Conservation (phyloP, 2,329 filamentous ascomycete genomes). For the Magnaporthiopsis poae region DNA sequence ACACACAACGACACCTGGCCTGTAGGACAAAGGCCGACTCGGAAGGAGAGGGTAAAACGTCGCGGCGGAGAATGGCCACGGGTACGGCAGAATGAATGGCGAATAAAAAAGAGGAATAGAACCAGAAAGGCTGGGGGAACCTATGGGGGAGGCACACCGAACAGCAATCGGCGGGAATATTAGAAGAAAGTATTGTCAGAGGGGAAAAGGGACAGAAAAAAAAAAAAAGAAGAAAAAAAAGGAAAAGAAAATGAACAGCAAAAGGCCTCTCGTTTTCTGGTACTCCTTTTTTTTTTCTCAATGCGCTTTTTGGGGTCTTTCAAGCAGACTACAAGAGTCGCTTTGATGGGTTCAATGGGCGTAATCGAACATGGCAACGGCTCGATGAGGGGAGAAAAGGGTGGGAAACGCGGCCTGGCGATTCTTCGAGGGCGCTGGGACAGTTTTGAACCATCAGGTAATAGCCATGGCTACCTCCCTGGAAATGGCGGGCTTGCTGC, state of each 20-base stretch:
- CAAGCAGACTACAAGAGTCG: constrained; percentile 49
- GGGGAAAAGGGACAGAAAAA: constrained; percentile 1
- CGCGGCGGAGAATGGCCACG: constrained; percentile 10
- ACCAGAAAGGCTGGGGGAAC: constrained; percentile 11
- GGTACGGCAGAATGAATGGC: background rate
- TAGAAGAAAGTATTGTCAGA: constrained; percentile 12
- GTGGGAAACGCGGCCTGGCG: constrained; percentile 20
- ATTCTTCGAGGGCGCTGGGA: constrained; percentile 19
- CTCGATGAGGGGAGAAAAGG: constrained; percentile 33
- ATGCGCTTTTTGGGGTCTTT: constrained; percentile 5
- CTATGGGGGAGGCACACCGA: constrained; percentile 18
- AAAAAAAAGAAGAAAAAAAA: background rate
- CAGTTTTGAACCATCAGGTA: constrained; percentile 24
- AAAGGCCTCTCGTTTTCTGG: constrained; percentile 8
- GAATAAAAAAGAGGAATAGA: background rate
- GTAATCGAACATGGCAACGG: constrained; percentile 45
- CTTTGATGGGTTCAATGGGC: constrained; percentile 40
- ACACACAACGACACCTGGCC: constrained; percentile 17
- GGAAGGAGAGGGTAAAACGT: constrained; percentile 8
- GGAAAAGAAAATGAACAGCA: background rate
- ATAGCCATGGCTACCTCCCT: background rate
- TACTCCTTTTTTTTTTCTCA: constrained; percentile 9
- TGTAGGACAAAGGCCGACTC: constrained; percentile 14
- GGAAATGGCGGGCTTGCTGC: background rate
- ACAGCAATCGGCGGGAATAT: constrained; percentile 20